phyloP scores from a whole-genome alignment of 495 filamentous ascomycete species.

The Xylaria castorea region DNA sequence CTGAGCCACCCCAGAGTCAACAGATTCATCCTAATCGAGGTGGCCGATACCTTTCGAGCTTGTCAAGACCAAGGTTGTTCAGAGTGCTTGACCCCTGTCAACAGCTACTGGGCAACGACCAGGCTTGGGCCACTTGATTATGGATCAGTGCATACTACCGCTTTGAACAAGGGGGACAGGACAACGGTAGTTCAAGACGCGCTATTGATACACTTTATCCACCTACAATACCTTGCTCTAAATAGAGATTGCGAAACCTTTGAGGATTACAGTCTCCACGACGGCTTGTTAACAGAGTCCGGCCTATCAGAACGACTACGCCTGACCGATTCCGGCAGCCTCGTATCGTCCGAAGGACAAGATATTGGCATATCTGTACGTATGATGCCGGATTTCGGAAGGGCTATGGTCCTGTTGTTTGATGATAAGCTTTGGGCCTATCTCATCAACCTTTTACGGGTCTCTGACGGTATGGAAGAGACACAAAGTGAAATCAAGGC shows the following conservation, averaged over 20 bases:
- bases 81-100: not conserved
- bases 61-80: not conserved
- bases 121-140: not conserved
- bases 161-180: not conserved
- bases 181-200: not conserved
- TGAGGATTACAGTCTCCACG: not conserved
- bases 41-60: not conserved
- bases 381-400: not conserved
- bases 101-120: not conserved
- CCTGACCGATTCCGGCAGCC: not conserved
- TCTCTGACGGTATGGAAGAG: not conserved
- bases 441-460: not conserved
- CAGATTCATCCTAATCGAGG: not conserved
- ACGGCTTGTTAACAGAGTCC: not conserved
- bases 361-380: not conserved
- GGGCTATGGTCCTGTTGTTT: not conserved
- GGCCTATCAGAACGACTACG: not conserved
- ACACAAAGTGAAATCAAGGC: not conserved
- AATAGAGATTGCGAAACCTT: not conserved
- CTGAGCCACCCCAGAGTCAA: not conserved
- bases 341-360: not conserved
- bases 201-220: not conserved
- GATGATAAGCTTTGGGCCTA: not conserved
- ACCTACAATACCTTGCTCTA: not conserved
- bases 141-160: not conserved